Base-by-base conservation (phyloP, 2,329 filamentous ascomycete genomes). In the Penicillium sclerotigenum region DNA sequence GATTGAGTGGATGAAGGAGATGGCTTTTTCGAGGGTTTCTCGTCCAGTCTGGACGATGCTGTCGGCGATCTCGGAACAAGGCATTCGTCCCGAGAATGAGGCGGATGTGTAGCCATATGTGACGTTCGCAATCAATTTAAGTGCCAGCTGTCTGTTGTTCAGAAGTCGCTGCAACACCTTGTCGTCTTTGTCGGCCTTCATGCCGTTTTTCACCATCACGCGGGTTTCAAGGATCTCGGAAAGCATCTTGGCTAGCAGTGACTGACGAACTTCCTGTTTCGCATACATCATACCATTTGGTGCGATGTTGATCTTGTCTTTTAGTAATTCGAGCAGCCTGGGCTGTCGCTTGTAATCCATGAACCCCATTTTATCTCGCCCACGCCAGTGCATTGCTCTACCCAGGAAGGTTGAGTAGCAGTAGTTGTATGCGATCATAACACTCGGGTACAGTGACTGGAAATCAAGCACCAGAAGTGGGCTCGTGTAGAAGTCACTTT, bases 401-500 rank as follows among this genome's bases (percentile, higher is more conserved):
- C 94, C 94, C 0, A 97, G 80, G 65, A 92, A 99, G 0, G 94
- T 99, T 0, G 94, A 97, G 70, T 99, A 99, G 76, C 94, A 99
- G 70, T 97, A 94, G 68, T 99, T 99, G 78, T 99, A 97, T 0
- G 94, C 94, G 69, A 99, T 97, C 91, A 99, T 97, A 58, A 97
- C 87, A 73, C 92, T 97, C 0, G 94, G 94, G 63, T 99, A 99
- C 46, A 99, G 77, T 57, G 91, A 96, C 69, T 97, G 93, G 61
- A 99, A 99, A 73, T 99, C 94, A 7, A 99, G 80, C 0, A 99
- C 94, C 4, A 99, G 71, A 0, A 99, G 72, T 0, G 94, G 94
- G 59, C 90, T 94, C 54, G 80, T 91, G 74, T 99, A 99, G 69
- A 99, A 96, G 7, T 87, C 90, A 63, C 92, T 97, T 66, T 94